A percentile compares a stretch with the other conserved stretches of the same genome.
Conservation (phyloP, 805 yeast genomes). For the Wickerhamomyces mucosus region DNA sequence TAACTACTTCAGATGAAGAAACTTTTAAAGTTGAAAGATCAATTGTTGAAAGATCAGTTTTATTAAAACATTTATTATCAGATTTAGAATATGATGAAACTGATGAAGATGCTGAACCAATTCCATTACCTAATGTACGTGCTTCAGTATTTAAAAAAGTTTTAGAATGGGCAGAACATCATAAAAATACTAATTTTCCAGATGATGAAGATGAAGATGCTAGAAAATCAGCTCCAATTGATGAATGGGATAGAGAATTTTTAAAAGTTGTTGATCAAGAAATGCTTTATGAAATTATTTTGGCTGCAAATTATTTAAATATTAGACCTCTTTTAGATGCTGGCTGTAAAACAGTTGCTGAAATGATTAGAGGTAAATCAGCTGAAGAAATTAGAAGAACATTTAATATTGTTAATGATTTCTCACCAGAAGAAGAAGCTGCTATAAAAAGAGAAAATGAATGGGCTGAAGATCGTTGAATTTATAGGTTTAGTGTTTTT, state of each 20-base stretch:
- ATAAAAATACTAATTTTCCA: slow-evolving; percentile 68
- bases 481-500: no score
- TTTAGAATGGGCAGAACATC: slow-evolving; percentile 95
- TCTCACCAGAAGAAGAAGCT: slow-evolving; percentile 81
- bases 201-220: slow-evolving; percentile 80
- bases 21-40: slow-evolving; percentile 65
- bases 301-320: slow-evolving; percentile 74
- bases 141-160: slow-evolving; percentile 82
- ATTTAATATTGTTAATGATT: slow-evolving; percentile 73
- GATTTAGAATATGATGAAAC: slow-evolving; percentile 61
- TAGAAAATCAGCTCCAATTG: slow-evolving; percentile 83
- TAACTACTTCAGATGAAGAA: slow-evolving; percentile 83
- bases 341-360: slow-evolving; percentile 76
- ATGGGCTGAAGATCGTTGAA: slow-evolving; percentile 80
- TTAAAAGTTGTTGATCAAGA: slow-evolving; percentile 81
- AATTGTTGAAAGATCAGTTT: slow-evolving; percentile 79
- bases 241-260: slow-evolving; percentile 93
- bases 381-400: slow-evolving; percentile 77
- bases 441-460: slow-evolving; percentile 82
- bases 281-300: slow-evolving; percentile 71
- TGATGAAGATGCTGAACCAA: slow-evolving; percentile 47
- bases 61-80: slow-evolving; percentile 78
- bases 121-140: slow-evolving; percentile 87
- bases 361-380: slow-evolving; percentile 71
- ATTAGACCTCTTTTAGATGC: slow-evolving; percentile 68